phyloP scores from a whole-genome alignment of 768 basidiomycete species.

The Lentinula edodes region DNA sequence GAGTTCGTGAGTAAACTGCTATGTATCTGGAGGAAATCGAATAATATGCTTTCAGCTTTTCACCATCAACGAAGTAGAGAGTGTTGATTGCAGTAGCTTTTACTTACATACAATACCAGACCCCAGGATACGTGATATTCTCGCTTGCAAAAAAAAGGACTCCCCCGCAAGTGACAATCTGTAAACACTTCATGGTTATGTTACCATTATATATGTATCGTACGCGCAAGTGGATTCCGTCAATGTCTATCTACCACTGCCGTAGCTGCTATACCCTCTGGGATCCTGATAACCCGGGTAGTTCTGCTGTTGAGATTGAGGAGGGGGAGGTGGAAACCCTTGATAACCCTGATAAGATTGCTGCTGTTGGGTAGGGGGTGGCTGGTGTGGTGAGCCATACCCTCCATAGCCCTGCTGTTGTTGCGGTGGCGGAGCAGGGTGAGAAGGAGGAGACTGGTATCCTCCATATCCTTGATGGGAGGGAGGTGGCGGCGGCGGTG shows the following conservation, averaged over 20 bases:
- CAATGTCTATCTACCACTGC: background rate
- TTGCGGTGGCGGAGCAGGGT: background rate
- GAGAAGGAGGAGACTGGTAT: slow-evolving; percentile 8
- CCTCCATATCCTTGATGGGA: slow-evolving; percentile 14
- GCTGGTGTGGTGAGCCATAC: background rate
- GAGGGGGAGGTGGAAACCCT: slow-evolving; percentile 23
- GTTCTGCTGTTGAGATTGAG: background rate
- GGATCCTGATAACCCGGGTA: background rate
- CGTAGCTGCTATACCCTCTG: background rate
- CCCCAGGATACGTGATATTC: too few relatives aligned
- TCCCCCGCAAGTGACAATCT: too few relatives aligned
- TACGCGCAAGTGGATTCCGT: too few relatives aligned
- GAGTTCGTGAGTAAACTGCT: too few relatives aligned
- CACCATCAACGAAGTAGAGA: too few relatives aligned
- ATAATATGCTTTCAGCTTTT: too few relatives aligned
- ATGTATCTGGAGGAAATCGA: too few relatives aligned
- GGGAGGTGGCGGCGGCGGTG: background rate
- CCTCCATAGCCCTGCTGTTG: background rate
- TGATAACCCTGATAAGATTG: slow-evolving; percentile 18
- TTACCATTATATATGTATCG: too few relatives aligned
- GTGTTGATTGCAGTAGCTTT: too few relatives aligned
- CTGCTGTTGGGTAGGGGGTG: slow-evolving; percentile 14
- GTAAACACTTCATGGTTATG: too few relatives aligned
- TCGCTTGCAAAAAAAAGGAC: too few relatives aligned
- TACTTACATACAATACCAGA: too few relatives aligned